These are phyloP conservation scores for Pulveroboletus sp. DNA, from an alignment of 1,284 basidiomycete genomes.

Conservation along the genomic window DNA sequence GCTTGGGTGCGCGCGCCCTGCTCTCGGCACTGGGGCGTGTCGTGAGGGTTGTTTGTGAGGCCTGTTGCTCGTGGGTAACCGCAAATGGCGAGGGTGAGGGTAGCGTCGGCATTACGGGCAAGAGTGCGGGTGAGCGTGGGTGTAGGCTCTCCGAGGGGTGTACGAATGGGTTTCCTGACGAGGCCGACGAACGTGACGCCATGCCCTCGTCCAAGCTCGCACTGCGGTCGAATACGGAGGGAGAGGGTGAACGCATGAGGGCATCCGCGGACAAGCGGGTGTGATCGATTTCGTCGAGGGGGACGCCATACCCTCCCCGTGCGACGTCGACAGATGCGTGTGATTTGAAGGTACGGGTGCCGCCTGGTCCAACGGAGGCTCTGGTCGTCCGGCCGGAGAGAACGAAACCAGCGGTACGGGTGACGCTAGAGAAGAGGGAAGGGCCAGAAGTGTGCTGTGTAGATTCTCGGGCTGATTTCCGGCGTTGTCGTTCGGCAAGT, in stretches of 20 bases:
- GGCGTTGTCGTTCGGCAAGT: conserved; percentile 61
- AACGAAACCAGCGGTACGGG: conserved; percentile 52
- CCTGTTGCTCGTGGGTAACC: conserved; percentile 31
- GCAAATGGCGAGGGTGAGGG: conserved; percentile 44
- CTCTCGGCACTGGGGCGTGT: conserved; percentile 22
- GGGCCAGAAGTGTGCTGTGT: conserved; percentile 27
- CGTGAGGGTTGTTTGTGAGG: conserved; percentile 18
- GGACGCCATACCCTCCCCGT: conserved; percentile 35
- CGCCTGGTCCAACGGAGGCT: conserved; percentile 26
- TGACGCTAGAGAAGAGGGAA: conserved; percentile 53
- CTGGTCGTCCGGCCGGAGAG: conserved; percentile 26
- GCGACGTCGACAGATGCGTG: conserved; percentile 43
- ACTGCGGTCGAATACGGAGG: conserved; percentile 25
- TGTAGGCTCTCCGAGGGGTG: conserved; percentile 38
- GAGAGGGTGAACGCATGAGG: conserved; percentile 39
- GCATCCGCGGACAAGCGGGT: conserved; percentile 26
- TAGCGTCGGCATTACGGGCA: conserved; percentile 3
- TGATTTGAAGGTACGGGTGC: conserved; percentile 42
- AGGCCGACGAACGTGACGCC: not conserved
- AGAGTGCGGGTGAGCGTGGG: conserved; percentile 2
- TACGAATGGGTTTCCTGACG: conserved; percentile 46
- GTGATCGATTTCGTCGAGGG: conserved; percentile 48
- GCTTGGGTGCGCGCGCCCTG: not conserved
- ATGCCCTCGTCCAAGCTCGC: conserved; percentile 13
- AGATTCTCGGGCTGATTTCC: conserved; percentile 60